Evolutionary conservation across 2,329 filamentous ascomycete genomes (phyloP).

Genomic region (Alternaria arbusti): DNA sequence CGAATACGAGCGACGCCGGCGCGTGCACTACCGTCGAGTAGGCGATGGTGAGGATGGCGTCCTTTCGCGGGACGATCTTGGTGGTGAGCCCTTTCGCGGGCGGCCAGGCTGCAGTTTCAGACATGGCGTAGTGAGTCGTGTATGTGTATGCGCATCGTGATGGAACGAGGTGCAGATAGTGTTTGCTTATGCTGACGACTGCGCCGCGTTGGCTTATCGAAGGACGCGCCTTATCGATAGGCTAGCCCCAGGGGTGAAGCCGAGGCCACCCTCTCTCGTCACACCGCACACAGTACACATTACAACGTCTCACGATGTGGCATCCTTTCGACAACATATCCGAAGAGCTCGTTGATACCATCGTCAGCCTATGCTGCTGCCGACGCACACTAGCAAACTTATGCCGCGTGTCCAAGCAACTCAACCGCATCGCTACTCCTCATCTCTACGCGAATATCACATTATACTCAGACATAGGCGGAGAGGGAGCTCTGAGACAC

Average conservation of each 20-base stretch:
- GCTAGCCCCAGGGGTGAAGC: not conserved
- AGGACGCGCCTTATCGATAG: not conserved
- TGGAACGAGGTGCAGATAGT: not conserved
- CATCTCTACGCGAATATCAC: not conserved
- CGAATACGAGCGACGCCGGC: slow-evolving; percentile 26
- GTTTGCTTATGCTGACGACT: not conserved
- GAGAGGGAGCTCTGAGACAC: not conserved
- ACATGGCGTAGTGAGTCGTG: not conserved
- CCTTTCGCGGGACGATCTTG: slow-evolving; percentile 12
- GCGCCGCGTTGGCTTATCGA: not conserved
- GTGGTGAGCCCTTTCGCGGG: slow-evolving; percentile 14
- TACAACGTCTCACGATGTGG: not conserved
- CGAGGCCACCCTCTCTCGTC: not conserved
- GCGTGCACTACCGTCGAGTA: slow-evolving; percentile 16
- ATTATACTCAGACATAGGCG: not conserved
- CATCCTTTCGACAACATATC: not conserved
- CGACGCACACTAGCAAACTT: no score
- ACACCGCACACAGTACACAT: not conserved
- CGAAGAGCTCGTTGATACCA: not conserved
- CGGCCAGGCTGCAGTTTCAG: slow-evolving; percentile 10
- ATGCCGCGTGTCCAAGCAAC: not conserved
- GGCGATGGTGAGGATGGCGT: slow-evolving; percentile 9
- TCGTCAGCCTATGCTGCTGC: not conserved
- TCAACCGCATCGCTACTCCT: not conserved
- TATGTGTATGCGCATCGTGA: not conserved